Evolutionary conservation across 139 green algal species (phyloP), one percentile per base, ranked within the genome.

Genomic region (Chlamydomonas sphaeroides): DNA sequence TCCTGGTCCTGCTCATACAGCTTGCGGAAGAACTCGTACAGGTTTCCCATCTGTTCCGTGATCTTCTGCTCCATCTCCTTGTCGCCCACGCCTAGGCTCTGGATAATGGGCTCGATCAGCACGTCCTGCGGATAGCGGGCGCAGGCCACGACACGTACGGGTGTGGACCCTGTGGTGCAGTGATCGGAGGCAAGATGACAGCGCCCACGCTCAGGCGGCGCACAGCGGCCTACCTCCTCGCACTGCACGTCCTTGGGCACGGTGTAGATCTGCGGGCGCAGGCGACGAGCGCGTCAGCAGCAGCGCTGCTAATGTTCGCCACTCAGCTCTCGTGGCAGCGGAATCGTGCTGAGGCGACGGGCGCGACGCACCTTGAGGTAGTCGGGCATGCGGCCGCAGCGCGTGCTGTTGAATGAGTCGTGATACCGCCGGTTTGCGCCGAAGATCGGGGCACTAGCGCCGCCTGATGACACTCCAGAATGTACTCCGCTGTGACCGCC

Each of bases 1-100:
- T 80, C 42, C 76, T 89, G 80, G 65, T 91, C 84, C 56, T 89
- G 68, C 15, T 87, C 68, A 57, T 88, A 86, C 42, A 91, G 65
- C 42, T 25, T 30, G 17, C 78, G 77, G 63, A 91, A 89, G 65
- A 89, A 89, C 3, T 84, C 74, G 17, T 89, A 85, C 56, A 91
- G 75, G n/a, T 80, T 67, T 32, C 33, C 38, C 62, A 88, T 84
- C 57, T 88, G 62, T 11, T 73, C 63, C 53, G 39, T 42, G 32
- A 88, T 79, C 5, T 68, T 57, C 63, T 65, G 48, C 39, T 88
- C 77, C 63, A 88, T 68, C 53, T 83, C 65, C 26, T 66, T 67
- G 39, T 85, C 84, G 3, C 68, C 53, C 25, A 88, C 21, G 2
- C 56, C 76, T 26, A 84, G 57, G 57, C 18, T 59, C 45, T 76